These are phyloP conservation scores for Penicillium sp. DNA, from an alignment of 2,329 filamentous ascomycete genomes.

Conservation along the genomic window DNA sequence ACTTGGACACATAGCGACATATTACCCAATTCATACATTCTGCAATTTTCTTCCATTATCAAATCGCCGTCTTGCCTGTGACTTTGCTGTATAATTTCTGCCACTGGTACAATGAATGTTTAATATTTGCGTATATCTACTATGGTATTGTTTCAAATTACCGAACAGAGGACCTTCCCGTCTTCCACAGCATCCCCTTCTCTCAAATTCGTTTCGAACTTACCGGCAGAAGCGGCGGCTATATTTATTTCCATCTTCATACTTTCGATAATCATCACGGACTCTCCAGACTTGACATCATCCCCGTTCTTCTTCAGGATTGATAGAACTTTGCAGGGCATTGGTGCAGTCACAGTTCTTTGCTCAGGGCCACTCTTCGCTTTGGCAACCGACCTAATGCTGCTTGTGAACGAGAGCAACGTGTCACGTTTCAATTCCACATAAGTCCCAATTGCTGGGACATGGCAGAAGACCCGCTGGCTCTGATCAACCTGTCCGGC, in stretches of 20 bases:
- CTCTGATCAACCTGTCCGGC: conserved; percentile 11
- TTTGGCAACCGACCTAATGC: conserved; percentile 20
- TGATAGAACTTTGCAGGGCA: conserved; percentile 43
- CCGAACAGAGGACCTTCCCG: conserved; percentile 34
- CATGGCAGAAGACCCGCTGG: conserved; percentile 31
- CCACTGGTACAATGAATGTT: no score
- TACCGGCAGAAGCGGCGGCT: conserved; percentile 27
- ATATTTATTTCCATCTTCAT: conserved; percentile 52
- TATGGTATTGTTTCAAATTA: conserved; percentile 14
- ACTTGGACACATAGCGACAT: no score
- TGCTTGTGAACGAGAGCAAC: conserved; percentile 34
- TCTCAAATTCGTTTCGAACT: conserved; percentile 32
- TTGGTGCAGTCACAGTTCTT: conserved; percentile 32
- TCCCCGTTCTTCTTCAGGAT: conserved; percentile 38
- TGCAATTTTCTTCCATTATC: no score
- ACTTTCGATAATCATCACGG: conserved; percentile 45
- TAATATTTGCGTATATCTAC: not conserved
- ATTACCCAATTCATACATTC: no score
- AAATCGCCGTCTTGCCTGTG: no score
- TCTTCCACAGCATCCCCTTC: conserved; percentile 40
- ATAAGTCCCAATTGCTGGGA: conserved; percentile 34
- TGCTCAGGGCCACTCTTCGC: conserved; percentile 13
- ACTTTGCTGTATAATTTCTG: no score
- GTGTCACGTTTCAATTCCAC: conserved; percentile 32
- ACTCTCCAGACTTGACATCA: conserved; percentile 35